Evolutionary conservation across 148 eudicot species (phyloP), one percentile per base, ranked within the genome.

Genomic region (Polygonum maritimum): DNA sequence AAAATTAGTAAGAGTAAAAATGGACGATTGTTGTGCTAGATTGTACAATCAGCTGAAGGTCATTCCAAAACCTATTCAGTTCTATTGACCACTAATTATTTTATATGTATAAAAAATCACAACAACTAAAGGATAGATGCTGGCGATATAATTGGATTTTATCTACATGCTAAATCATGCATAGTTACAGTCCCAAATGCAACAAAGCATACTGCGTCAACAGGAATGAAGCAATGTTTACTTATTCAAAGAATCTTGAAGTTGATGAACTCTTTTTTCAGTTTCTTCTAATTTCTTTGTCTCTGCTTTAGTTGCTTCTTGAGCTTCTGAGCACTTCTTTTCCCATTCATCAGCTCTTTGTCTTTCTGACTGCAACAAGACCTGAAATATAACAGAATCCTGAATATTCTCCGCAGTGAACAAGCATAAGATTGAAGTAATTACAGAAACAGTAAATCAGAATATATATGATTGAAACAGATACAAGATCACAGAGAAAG

Each of bases 241-340:
- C 98, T 97, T 91, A 80, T 81, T 89, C 81, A 91, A 78, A 75
- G 93, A 86, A 62, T 91, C 89, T 84, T 94, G 95, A 85, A 91
- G 94, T 76, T 87, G 93, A 77, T 79, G 84, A 78, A 91, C 92
- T 91, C 90, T 87, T 87, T 78, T 88, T 78, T 94, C 94, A 76
- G 94, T 87, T 84, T 94, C 98, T 81, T 91, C 98, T 74, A 91
- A 81, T 84, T 87, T 91, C 81, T 82, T 82, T 54, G 84, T 75
- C 78, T 84, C 91, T 78, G 85, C 94, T 86, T 89, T 89, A 79
- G 81, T 86, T 83, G 87, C 83, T 82, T 89, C 87, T 73, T 76
- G 78, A 58, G 93, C 88, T 86, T 90, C 95, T 31, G 84, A 73
- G 71, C 81, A 86, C 83, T 79, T 91, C 80, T 77, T 85, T 78